Evolutionary conservation across 2,329 filamentous ascomycete genomes (phyloP).

Genomic region (Venturia asperata): DNA sequence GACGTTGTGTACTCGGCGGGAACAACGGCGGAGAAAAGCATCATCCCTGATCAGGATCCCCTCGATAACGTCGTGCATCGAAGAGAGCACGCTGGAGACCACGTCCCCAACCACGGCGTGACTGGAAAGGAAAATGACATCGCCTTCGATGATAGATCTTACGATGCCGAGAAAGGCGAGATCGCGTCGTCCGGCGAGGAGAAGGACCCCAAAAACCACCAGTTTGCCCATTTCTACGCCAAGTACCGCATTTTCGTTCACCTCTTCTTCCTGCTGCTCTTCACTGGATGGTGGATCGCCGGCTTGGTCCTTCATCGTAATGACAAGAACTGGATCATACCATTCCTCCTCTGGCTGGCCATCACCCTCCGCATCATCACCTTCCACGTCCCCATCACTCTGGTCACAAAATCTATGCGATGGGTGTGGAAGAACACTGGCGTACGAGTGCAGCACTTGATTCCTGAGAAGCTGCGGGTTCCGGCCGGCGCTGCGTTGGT

Average conservation of each 20-base stretch:
- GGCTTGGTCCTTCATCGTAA: constrained; percentile 64
- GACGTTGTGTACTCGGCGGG: constrained; percentile 30
- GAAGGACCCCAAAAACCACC: constrained; percentile 30
- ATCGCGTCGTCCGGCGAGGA: constrained; percentile 26
- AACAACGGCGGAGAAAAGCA: constrained; percentile 31
- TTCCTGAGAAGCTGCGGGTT: constrained; percentile 60
- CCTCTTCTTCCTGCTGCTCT: constrained; percentile 33
- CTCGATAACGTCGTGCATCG: constrained; percentile 38
- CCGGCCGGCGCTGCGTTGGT: constrained; percentile 56
- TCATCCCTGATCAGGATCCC: constrained; percentile 28
- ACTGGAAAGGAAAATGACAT: constrained; percentile 25
- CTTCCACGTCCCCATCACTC: constrained; percentile 61
- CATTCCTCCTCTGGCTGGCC: constrained; percentile 72
- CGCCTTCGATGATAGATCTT: constrained; percentile 30
- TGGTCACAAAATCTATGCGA: constrained; percentile 60
- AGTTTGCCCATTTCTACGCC: constrained; percentile 37
- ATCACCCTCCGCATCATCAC: constrained; percentile 68
- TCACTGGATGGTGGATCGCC: constrained; percentile 62
- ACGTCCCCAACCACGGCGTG: neutral
- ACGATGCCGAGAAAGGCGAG: constrained; percentile 38
- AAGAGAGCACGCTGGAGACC: constrained; percentile 23
- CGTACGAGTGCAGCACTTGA: constrained; percentile 49
- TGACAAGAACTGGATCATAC: constrained; percentile 73
- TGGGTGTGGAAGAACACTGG: constrained; percentile 61
- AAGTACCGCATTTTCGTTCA: constrained; percentile 42